Percentiles rank a stretch among this genome's conserved stretches.
Conservation (phyloP, 1,139 yeast genomes). For the Geotrichum reessii region DNA sequence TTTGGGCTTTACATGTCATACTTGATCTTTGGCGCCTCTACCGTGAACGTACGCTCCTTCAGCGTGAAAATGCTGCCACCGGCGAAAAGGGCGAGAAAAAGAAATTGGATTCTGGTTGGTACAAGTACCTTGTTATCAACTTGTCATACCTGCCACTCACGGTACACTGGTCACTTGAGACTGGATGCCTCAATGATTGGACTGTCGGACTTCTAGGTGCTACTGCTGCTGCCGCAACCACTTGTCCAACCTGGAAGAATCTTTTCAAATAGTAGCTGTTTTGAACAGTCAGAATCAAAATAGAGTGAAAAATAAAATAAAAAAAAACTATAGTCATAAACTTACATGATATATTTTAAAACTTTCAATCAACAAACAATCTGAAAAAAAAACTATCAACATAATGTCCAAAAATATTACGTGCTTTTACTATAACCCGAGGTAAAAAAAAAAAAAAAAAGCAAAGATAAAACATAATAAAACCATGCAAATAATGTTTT, state of each 20-base stretch:
- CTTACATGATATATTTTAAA: not conserved
- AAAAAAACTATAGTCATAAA: not conserved
- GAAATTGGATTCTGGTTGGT: conserved; percentile 14
- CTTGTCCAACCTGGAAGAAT: conserved; percentile 26
- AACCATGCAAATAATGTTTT: too few species aligned
- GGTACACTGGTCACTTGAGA: conserved; percentile 41
- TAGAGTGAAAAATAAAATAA: not conserved
- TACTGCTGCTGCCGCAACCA: conserved; percentile 31
- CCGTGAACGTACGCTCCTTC: conserved; percentile 16
- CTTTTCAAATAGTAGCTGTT: not conserved
- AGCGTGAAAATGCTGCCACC: not conserved
- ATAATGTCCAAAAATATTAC: too few species aligned
- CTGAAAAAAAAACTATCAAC: too few species aligned
- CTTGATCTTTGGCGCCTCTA: conserved; percentile 33
- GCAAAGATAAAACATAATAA: too few species aligned
- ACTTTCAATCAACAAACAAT: not conserved
- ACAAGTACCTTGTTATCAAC: conserved; percentile 32
- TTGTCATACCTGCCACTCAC: conserved; percentile 41
- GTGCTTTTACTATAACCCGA: too few species aligned
- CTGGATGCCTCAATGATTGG: conserved; percentile 34
- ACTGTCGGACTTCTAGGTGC: conserved; percentile 40
- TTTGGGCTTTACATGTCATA: conserved; percentile 41
- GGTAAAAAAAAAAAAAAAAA: too few species aligned
- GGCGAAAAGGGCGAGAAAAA: conserved; percentile 11
- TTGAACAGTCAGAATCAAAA: not conserved